Conservation (phyloP, 2,329 filamentous ascomycete species). For the Lizonia empirigonia region DNA sequence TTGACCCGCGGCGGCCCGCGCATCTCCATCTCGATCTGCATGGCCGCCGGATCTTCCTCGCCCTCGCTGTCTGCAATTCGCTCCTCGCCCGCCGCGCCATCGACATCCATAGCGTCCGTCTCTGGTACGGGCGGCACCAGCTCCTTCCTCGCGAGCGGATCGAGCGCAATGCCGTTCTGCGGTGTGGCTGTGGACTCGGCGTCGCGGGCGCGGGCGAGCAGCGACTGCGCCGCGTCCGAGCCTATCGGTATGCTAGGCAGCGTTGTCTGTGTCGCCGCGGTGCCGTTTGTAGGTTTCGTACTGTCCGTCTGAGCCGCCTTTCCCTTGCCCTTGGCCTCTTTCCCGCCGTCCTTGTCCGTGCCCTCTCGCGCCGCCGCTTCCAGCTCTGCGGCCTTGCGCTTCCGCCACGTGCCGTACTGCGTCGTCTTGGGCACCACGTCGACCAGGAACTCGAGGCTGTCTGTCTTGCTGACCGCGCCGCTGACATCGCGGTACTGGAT, state of each 20-base stretch:
- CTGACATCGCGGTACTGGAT: slow-evolving; percentile 96
- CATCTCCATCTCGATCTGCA: slow-evolving; percentile 51
- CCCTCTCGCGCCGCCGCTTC: slow-evolving; percentile 11
- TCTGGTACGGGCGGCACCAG: slow-evolving; percentile 11
- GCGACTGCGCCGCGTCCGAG: background rate
- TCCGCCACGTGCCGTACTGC: slow-evolving; percentile 79
- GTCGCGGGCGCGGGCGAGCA: background rate
- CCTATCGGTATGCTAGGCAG: background rate
- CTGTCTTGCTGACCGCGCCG: slow-evolving; percentile 81
- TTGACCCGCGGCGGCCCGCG: slow-evolving; percentile 33
- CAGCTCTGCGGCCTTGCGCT: slow-evolving; percentile 54
- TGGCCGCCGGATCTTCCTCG: slow-evolving; percentile 41
- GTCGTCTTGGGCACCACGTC: slow-evolving; percentile 89
- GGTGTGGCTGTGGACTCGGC: slow-evolving; percentile 1
- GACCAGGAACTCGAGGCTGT: slow-evolving; percentile 92
- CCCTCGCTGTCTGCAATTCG: slow-evolving; percentile 30
- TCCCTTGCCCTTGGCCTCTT: slow-evolving; percentile 12
- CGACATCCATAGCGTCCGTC: slow-evolving; percentile 12
- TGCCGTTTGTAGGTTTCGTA: background rate
- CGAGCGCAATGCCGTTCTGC: slow-evolving; percentile 11
- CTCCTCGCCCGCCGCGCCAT: slow-evolving; percentile 6
- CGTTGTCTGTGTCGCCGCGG: background rate
- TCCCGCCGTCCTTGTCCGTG: slow-evolving; percentile 46
- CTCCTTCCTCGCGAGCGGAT: slow-evolving; percentile 22
- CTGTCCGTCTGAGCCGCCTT: background rate